These are phyloP conservation scores for Lachnellula willkommii DNA, from an alignment of 2,329 filamentous ascomycete genomes.

Conservation along the genomic window DNA sequence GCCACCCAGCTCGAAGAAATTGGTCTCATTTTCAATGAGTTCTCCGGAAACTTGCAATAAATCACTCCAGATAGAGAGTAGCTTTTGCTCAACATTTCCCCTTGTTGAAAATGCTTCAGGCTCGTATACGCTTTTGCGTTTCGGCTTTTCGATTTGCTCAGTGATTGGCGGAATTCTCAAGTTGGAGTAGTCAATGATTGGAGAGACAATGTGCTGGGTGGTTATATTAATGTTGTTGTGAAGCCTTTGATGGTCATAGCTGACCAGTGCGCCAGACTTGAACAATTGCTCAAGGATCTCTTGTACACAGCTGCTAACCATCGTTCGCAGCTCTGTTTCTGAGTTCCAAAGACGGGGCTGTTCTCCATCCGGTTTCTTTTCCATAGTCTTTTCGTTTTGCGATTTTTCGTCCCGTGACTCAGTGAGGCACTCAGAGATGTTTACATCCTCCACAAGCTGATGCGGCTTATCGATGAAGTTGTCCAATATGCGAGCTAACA, in stretches of 20 bases:
- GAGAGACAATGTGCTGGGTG: background rate
- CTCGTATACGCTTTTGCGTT: background rate
- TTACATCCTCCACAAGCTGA: slow-evolving; percentile 8
- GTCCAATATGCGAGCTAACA: slow-evolving; percentile 34
- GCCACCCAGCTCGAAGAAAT: slow-evolving; percentile 37
- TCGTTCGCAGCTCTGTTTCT: background rate
- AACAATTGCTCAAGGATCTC: slow-evolving; percentile 9
- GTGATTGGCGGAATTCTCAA: background rate
- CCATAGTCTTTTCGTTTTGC: background rate
- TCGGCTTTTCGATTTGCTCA: background rate
- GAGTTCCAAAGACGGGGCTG: background rate
- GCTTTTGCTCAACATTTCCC: slow-evolving; percentile 6
- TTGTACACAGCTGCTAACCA: slow-evolving; percentile 5
- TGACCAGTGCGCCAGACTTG: slow-evolving; percentile 2
- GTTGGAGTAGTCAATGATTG: slow-evolving; percentile 8
- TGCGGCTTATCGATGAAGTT: slow-evolving; percentile 21
- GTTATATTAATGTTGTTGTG: background rate
- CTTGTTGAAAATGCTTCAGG: background rate
- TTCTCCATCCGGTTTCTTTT: no score
- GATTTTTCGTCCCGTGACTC: background rate
- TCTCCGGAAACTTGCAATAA: slow-evolving; percentile 14
- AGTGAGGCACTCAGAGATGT: background rate
- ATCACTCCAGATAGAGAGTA: slow-evolving; percentile 15
- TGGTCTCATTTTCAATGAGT: slow-evolving; percentile 26
- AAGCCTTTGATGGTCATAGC: background rate